Evolutionary conservation across 1,284 basidiomycete genomes (phyloP).

Genomic region (Ustilago curta): DNA sequence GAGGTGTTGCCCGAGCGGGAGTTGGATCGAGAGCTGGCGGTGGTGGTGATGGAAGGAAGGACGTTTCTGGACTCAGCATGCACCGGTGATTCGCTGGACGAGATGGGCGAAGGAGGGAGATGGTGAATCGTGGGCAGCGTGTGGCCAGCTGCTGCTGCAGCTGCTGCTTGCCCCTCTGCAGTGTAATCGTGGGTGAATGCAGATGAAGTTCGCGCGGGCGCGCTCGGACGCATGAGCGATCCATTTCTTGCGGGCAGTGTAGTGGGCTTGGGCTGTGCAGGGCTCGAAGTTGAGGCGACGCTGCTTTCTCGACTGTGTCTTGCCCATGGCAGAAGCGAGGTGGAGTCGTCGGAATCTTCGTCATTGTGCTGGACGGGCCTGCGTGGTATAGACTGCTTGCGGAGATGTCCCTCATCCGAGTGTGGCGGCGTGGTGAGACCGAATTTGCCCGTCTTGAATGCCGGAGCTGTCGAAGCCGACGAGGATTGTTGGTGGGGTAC

Average conservation of each 20-base stretch:
- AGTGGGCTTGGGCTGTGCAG: conserved; percentile 1
- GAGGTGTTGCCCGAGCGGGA: conserved; percentile 23
- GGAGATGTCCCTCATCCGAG: conserved; percentile 61
- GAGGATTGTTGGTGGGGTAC: conserved; percentile 2
- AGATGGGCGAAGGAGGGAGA: conserved; percentile 61
- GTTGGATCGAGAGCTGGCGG: conserved; percentile 24
- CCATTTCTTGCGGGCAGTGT: conserved; percentile 18
- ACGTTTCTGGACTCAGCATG: conserved; percentile 10
- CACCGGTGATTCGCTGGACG: conserved; percentile 54
- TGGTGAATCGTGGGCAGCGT: conserved; percentile 36
- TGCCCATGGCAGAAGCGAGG: conserved; percentile 62
- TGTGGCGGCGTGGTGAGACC: conserved; percentile 61
- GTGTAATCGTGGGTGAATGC: conserved; percentile 22
- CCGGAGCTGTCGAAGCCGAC: conserved; percentile 1
- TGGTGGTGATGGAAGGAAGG: conserved; percentile 38
- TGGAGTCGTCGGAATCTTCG: conserved; percentile 61
- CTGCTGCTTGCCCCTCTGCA: conserved; percentile 8
- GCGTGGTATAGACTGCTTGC: conserved; percentile 25
- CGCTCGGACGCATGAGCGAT: conserved; percentile 27
- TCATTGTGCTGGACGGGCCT: conserved; percentile 29
- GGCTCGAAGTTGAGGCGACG: conserved; percentile 21
- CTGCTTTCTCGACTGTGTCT: conserved; percentile 45
- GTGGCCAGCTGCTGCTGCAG: conserved; percentile 2
- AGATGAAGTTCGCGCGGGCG: conserved; percentile 39
- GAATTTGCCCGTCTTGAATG: conserved; percentile 27